Percentiles rank a stretch among this genome's conserved stretches.
Evolutionary conservation across 2,329 filamentous ascomycete genomes (phyloP).

Genomic region (Penicillium sp.): DNA sequence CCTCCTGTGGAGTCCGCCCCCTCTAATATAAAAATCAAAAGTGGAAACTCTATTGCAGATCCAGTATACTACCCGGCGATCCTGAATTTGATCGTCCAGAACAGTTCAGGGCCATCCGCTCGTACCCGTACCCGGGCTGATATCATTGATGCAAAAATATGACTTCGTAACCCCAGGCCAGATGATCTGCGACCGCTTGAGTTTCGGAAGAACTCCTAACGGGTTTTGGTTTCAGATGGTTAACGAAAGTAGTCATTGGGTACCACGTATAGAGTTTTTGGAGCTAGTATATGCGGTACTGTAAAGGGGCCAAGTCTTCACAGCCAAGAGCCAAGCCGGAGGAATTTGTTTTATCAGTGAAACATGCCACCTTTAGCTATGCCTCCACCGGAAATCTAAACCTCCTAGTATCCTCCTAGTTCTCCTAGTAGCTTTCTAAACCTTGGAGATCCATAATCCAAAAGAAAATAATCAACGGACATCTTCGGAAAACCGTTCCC

Average conservation of each 20-base stretch:
- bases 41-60: not conserved
- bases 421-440: too few relatives aligned
- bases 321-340: conserved; percentile 17
- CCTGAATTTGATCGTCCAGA: conserved; percentile 3
- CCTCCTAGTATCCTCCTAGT: too few relatives aligned
- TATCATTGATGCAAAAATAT: conserved; percentile 19
- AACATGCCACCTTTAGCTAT: not conserved
- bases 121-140: not conserved
- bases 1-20: not conserved
- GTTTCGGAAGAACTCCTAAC: not conserved
- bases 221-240: not conserved
- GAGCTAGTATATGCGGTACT: not conserved
- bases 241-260: too few relatives aligned
- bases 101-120: not conserved
- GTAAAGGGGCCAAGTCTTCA: not conserved
- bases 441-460: not conserved
- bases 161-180: not conserved
- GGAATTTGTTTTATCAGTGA: conserved; percentile 7
- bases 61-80: conserved; percentile 3
- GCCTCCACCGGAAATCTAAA: not conserved
- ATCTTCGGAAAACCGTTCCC: not conserved
- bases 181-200: conserved; percentile 7
- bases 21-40: not conserved
- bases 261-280: too few relatives aligned
- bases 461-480: not conserved